Evolutionary conservation across 306 rosid genomes (phyloP).

Genomic region (Gynostemma pentaphyllum): DNA sequence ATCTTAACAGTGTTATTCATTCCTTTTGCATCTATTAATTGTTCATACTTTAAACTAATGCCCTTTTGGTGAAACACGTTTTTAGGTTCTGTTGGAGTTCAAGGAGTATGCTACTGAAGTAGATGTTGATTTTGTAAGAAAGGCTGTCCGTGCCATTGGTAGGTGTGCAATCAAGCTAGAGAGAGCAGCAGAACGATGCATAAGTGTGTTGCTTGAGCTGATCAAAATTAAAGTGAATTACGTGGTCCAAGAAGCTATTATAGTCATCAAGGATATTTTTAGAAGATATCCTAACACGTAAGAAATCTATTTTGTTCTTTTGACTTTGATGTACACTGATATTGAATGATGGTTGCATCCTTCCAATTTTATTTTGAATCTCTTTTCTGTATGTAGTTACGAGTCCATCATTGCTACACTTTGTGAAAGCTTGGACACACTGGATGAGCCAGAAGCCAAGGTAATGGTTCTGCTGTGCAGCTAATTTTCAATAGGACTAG

Average conservation of each 20-base stretch:
- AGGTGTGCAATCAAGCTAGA: slow-evolving; percentile 98
- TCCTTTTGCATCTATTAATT: not conserved
- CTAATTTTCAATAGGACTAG: slow-evolving; percentile 1
- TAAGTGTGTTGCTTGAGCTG: slow-evolving; percentile 94
- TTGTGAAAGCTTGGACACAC: slow-evolving; percentile 92
- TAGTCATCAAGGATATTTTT: slow-evolving; percentile 97
- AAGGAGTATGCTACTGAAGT: slow-evolving; percentile 99
- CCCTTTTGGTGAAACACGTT: slow-evolving; percentile 9
- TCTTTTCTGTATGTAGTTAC: slow-evolving; percentile 36
- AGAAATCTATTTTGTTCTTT: slow-evolving; percentile 8
- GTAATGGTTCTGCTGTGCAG: slow-evolving; percentile 28
- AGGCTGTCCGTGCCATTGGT: slow-evolving; percentile 99
- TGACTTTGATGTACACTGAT: not conserved
- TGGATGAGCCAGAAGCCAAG: slow-evolving; percentile 99
- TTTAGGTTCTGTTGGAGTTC: slow-evolving; percentile 89
- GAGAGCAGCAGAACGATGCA: slow-evolving; percentile 99
- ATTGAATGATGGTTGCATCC: slow-evolving; percentile 7
- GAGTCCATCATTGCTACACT: slow-evolving; percentile 99
- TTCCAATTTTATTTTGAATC: slow-evolving; percentile 15
- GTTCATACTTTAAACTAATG: not conserved
- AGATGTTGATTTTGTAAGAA: slow-evolving; percentile 93
- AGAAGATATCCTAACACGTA: slow-evolving; percentile 99
- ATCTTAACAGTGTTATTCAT: not conserved
- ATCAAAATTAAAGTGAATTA: slow-evolving; percentile 98
- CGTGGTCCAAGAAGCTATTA: slow-evolving; percentile 99